phyloP scores from a whole-genome alignment of 345 rosid genomes.

The Gossypium thurberi region DNA sequence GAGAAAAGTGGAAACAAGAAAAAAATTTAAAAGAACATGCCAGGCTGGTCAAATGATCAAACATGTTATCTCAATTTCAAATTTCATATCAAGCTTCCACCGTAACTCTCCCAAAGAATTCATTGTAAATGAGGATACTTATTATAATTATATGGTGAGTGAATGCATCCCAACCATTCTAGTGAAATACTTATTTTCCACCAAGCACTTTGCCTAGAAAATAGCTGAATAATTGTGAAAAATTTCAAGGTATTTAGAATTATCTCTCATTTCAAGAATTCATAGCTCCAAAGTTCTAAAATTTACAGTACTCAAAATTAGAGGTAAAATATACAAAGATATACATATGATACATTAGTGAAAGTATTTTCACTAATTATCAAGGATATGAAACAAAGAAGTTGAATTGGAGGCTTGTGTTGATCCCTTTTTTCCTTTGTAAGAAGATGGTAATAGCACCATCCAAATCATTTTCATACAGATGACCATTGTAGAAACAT shows the following conservation, averaged over 20 bases:
- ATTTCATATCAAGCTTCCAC: background rate
- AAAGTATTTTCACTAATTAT: background rate
- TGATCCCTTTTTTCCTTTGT: background rate
- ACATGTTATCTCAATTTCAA: background rate
- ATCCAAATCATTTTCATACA: background rate
- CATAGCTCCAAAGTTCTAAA: background rate
- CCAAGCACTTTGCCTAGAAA: background rate
- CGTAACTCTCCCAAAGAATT: background rate
- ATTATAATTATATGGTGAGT: background rate
- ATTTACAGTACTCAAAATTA: background rate
- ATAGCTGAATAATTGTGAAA: background rate
- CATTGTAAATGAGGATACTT: background rate
- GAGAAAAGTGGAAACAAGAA: background rate
- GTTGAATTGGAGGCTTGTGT: background rate
- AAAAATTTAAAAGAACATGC: background rate
- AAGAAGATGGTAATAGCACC: background rate
- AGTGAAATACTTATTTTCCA: background rate
- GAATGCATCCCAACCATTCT: background rate
- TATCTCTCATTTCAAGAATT: background rate
- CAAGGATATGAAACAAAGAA: background rate
- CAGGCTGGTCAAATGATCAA: background rate
- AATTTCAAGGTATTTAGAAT: background rate
- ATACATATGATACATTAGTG: background rate
- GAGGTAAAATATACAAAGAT: background rate
- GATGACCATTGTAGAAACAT: background rate